phyloP scores from a whole-genome alignment of 1,139 yeast genomes.

The Saccharomyces hybrid region DNA sequence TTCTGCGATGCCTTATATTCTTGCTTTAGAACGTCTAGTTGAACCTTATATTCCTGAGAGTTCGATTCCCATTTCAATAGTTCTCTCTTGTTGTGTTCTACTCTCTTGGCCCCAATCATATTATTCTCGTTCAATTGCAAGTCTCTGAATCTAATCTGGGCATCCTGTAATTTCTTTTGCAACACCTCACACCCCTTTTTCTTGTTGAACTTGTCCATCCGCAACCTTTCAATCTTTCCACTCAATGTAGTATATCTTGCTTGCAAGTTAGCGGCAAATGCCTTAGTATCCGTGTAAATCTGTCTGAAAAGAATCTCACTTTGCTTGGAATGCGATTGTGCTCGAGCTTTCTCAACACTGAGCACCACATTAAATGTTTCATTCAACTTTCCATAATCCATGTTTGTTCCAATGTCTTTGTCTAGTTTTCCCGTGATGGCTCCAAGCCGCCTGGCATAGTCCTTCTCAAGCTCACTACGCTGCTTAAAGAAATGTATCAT shows the following conservation, averaged over 20 bases:
- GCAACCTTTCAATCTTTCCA: constrained; percentile 60
- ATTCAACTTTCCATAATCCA: constrained; percentile 19
- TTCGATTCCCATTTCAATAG: constrained; percentile 47
- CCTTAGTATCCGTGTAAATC: constrained; percentile 19
- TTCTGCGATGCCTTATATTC: constrained; percentile 52
- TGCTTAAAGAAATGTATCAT: constrained; percentile 24
- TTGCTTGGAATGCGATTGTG: constrained; percentile 28
- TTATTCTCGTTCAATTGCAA: constrained; percentile 42
- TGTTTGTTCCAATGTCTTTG: constrained; percentile 15
- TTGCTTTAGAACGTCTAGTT: constrained; percentile 48
- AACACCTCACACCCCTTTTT: constrained; percentile 26
- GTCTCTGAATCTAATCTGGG: constrained; percentile 22
- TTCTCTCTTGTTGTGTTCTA: constrained; percentile 54
- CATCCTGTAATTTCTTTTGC: constrained; percentile 22
- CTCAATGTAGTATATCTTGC: constrained; percentile 56
- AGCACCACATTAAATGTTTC: constrained; percentile 13
- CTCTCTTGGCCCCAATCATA: constrained; percentile 72
- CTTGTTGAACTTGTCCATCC: constrained; percentile 27
- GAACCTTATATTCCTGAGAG: constrained; percentile 41
- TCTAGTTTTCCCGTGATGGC: constrained; percentile 24
- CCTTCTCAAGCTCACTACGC: constrained; percentile 28
- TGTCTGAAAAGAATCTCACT: constrained; percentile 25
- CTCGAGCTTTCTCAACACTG: constrained; percentile 19
- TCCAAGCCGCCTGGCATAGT: constrained; percentile 28
- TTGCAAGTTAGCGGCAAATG: constrained; percentile 20